A percentile compares a stretch with the other conserved stretches of the same genome.
Conservation (phyloP, 441 rosid genomes). For the Adansonia rubrostipa region DNA sequence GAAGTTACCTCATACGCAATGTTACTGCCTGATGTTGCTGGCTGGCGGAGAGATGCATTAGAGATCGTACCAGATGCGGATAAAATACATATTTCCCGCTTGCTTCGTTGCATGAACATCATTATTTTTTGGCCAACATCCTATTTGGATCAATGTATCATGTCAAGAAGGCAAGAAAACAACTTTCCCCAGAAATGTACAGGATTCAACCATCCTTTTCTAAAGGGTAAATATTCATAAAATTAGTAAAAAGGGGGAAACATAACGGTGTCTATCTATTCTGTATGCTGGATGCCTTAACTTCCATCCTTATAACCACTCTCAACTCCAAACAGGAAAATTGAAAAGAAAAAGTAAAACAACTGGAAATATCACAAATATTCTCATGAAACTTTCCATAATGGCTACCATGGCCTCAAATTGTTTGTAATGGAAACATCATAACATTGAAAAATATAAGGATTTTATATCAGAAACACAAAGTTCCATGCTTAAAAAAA, state of each 20-base stretch:
- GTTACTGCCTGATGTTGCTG: constrained; percentile 83
- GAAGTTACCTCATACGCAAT: constrained; percentile 73
- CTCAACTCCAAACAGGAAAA: not conserved
- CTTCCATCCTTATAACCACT: not conserved
- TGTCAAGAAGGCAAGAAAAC: constrained; percentile 20
- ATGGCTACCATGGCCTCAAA: not conserved
- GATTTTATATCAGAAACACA: constrained; percentile 17
- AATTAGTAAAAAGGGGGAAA: not conserved
- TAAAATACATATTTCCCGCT: constrained; percentile 79
- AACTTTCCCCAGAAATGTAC: no score
- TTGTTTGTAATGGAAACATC: not conserved
- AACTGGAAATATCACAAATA: not conserved
- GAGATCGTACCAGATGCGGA: constrained; percentile 91
- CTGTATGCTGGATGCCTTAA: not conserved
- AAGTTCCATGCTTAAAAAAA: not conserved
- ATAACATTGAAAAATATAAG: not conserved
- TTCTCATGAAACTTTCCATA: constrained; percentile 2
- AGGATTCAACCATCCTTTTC: not conserved
- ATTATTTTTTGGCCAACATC: constrained; percentile 78
- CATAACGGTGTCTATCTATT: not conserved
- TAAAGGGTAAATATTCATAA: not conserved
- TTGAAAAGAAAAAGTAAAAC: not conserved
- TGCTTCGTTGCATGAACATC: constrained; percentile 74
- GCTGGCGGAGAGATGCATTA: constrained; percentile 79
- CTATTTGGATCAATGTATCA: constrained; percentile 47